Evolutionary conservation across 164 flowering plant genomes (phyloP), one percentile per base, ranked within the genome.

Genomic region (Vitis rotundifolia): DNA sequence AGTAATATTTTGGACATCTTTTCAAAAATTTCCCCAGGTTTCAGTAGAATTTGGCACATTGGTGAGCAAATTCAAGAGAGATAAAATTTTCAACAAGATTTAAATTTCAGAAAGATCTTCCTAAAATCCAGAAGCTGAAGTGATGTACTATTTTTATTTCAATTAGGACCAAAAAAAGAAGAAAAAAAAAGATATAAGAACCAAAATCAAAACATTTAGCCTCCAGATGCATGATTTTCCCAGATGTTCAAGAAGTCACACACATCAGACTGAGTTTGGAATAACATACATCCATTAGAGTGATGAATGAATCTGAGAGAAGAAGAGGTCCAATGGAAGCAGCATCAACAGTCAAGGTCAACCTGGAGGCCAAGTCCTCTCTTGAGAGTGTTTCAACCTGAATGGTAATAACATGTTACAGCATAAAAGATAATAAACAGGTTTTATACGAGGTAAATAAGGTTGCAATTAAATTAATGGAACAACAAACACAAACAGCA

Each of bases 281-380:
- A 65, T 12, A 31, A 76, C 98, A 5, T 89, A 93, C 99, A 86
- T 96, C 99, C 92, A 96, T 88, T 77, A 93, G 80, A 28, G 99
- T 91, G 73, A 96, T 87, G 52, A 71, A 85, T 56, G 97, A 84
- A 81, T 96, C 97, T 67, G 97, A 78, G 63, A 96, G 88, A 71
- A 77, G 75, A 74, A 96, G 92, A 68, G 90, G 76, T 81, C 93
- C 99, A 72, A 96, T 88, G 44, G 93, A 81, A 76, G 95, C 97
- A 68, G 86, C 80, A 82, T 88, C 97, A 61, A 74, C 88, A 57
- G 86, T 90, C 79, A 96, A 83, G 60, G 97, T 85, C 78, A 96
- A 85, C 80, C 99, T 88, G 58, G 99, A 85, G 18, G 98, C 97
- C 78, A 96, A 81, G 77, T 96, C 98, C 8, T 96, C 99, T 79